These are phyloP conservation scores for Wickerhamomyces sp. DNA, from an alignment of 1,139 yeast genomes.

Conservation along the genomic window DNA sequence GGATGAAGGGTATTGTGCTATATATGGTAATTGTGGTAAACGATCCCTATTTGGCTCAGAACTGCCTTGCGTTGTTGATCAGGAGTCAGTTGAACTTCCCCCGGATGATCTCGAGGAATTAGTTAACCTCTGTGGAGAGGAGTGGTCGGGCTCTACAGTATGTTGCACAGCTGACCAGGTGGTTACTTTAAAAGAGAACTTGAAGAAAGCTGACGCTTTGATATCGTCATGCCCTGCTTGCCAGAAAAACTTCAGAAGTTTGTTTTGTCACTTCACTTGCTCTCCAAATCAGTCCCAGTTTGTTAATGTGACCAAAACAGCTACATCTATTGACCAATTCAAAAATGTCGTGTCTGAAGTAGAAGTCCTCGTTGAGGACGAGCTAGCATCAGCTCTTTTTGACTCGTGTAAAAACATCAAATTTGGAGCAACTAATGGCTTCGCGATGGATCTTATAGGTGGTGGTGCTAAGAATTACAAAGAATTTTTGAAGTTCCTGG, in stretches of 20 bases:
- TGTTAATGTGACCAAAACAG: slow-evolving; percentile 59
- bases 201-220: slow-evolving; percentile 72
- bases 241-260: slow-evolving; percentile 72
- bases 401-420: slow-evolving; percentile 88
- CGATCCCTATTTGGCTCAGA: slow-evolving; percentile 72
- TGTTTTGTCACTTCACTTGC: slow-evolving; percentile 89
- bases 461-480: slow-evolving; percentile 83
- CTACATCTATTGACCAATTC: slow-evolving; percentile 46
- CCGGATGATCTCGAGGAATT: slow-evolving; percentile 44
- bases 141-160: slow-evolving; percentile 43
- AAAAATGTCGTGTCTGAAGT: slow-evolving; percentile 63
- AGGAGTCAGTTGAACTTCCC: slow-evolving; percentile 42
- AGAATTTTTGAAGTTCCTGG: slow-evolving; percentile 79
- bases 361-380: slow-evolving; percentile 55
- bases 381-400: slow-evolving; percentile 60
- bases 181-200: slow-evolving; percentile 41
- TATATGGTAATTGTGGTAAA: slow-evolving; percentile 62
- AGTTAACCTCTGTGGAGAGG: slow-evolving; percentile 64
- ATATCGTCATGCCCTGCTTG: slow-evolving; percentile 96
- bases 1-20: slow-evolving; percentile 20
- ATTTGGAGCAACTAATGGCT: slow-evolving; percentile 92
- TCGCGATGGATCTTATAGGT: slow-evolving; percentile 94
- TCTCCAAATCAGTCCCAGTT: slow-evolving; percentile 79
- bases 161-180: slow-evolving; percentile 59
- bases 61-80: slow-evolving; percentile 69